phyloP scores from a whole-genome alignment of 2,329 filamentous ascomycete genomes.

The Sarocladium kiliense region DNA sequence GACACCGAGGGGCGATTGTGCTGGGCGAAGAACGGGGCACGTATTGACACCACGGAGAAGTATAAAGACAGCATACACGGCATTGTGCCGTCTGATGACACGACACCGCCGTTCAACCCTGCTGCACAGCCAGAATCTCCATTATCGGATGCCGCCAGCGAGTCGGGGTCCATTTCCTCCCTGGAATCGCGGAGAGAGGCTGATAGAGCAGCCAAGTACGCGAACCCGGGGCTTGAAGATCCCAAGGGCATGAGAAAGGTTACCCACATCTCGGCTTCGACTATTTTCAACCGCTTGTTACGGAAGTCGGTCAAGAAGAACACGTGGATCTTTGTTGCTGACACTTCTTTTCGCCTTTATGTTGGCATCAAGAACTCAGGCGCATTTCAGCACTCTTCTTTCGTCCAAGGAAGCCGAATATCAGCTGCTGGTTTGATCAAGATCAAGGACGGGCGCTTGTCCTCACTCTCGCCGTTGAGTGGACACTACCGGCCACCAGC shows the following conservation, averaged over 20 bases:
- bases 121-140: constrained; percentile 13
- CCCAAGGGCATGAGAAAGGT: constrained; percentile 49
- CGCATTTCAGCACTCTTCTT: constrained; percentile 86
- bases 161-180: constrained; percentile 30
- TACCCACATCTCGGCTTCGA: constrained; percentile 63
- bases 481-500: constrained; percentile 85
- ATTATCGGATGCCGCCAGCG: constrained; percentile 16
- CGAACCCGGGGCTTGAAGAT: constrained; percentile 56
- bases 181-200: constrained; percentile 47
- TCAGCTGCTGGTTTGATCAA: constrained; percentile 80
- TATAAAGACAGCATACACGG: constrained; percentile 78
- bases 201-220: constrained; percentile 59
- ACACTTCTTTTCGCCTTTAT: constrained; percentile 80
- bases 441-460: constrained; percentile 74
- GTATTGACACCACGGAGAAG: constrained; percentile 69
- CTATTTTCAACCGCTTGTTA: constrained; percentile 73
- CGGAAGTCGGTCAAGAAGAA: constrained; percentile 77
- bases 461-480: constrained; percentile 63
- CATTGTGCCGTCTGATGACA: constrained; percentile 58
- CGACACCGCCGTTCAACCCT: constrained; percentile 47
- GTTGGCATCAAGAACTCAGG: constrained; percentile 87
- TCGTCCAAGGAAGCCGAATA: constrained; percentile 77
- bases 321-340: constrained; percentile 90
- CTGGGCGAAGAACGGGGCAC: constrained; percentile 77
- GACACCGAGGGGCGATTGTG: constrained; percentile 70